Evolutionary conservation across 2,329 filamentous ascomycete genomes (phyloP), one percentile per base, ranked within the genome.

Genomic region (Ascochyta lentis): DNA sequence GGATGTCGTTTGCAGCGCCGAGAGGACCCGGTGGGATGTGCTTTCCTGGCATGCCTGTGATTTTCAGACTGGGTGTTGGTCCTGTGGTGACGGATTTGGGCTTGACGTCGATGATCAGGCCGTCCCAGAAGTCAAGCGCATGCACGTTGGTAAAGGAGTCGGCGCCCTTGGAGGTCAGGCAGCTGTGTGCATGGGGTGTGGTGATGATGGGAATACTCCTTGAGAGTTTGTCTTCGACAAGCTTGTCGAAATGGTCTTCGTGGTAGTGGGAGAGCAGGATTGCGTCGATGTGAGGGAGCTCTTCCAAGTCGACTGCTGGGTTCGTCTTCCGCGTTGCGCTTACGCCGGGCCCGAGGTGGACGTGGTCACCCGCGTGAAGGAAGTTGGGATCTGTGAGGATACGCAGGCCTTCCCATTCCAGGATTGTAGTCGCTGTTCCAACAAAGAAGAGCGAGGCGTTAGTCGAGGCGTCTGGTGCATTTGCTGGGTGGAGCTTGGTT

Each of bases 241-340:
- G 71, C 43, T 78, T 73, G 61, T 85, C 83, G 61, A 85, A 85
- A 62, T 85, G 83, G 62, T 84, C 83, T 26, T 76, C 86, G 61
- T 89, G 87, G 66, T 89, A 89, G 64, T 89, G 86, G 2, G 82
- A 86, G 2, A 89, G 75, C 29, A 89, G 75, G 2, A 89, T 80
- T 0, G 79, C 75, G 66, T 89, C 85, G 19, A 89, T 78, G 1
- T 79, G 76, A 1, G 87, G 87, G 1, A 89, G 75, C 26, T 84
- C 78, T 43, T 86, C 78, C 5, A 89, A 68, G 53, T 87, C 81
- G 15, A 89, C 77, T 0, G 84, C 84, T 22, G 86, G 86, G 59
- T 89, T 82, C 0, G 83, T 88, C 23, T 73, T 70, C 2, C 86
- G 78, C 23, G 77, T 78, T 1, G 78, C 82, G 2, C 79, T 83